Evolutionary conservation across 163 green algal genomes (phyloP), one percentile per base, ranked within the genome.

Genomic region (Scenedesmus sp.): DNA sequence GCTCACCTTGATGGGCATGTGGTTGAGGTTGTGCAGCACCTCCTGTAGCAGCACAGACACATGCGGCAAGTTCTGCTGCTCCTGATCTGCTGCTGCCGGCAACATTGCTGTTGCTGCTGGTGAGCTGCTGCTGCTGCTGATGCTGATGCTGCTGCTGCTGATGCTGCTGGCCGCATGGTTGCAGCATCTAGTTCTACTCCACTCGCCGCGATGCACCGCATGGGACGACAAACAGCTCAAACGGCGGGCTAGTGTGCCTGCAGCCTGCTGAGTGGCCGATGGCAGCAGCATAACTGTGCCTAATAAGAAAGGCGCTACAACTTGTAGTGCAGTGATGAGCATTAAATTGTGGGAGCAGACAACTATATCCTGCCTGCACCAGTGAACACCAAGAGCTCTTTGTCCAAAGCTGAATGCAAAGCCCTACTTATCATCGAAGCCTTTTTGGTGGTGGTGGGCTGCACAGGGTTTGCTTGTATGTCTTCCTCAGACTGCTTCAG

Each of bases 21-120:
- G 91, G 16, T 91, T 76, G 61, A 98, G 98, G 7, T 87, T 76
- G 9, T 80, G 81, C 68, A 98, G 86, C 24, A 98, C 93, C 83
- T 98, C 94, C 0, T 91, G 80, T 3, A 98, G 92, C 79, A 98
- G 91, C 30, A 98, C 97, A 0, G 97, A 92, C 3, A 96, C 89
- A 86, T 98, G 96, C 20, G 93, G 89, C 18, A 76, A 40, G 40
- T 61, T 61, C 37, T 51, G 37, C 40, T 89, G 83, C 49, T 89
- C 83, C 26, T 89, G 42, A 15, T 24, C 40, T 43, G 35, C 53
- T 46, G 53, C 56, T 42, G 53, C 33, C 7, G 82, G 3, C 53
- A 42, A 0, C 61, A 16, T 20, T 26, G 49, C 49, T 26, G 61
- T n/a, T 80, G 73, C 2, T 82, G 42, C 56, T n/a, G 85, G 30